Percentiles rank a stretch among this genome's conserved stretches.
phyloP scores from a whole-genome alignment of 2,329 filamentous ascomycete species.

The Hypoxylon sp. region DNA sequence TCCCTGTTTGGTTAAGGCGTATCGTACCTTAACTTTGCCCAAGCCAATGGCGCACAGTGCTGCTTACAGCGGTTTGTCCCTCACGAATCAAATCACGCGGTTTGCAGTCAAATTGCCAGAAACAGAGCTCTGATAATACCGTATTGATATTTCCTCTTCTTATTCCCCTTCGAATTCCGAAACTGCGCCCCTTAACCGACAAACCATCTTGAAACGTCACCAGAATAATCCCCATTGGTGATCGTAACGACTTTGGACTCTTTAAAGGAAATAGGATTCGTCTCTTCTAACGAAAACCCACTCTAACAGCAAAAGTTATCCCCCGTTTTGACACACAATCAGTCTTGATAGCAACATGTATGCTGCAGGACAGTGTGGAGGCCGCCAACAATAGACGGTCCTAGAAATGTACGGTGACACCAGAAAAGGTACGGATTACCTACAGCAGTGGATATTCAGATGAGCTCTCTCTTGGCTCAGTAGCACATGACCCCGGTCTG shows the following conservation, averaged over 20 bases:
- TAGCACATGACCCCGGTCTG: slow-evolving; percentile 39
- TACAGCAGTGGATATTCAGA: slow-evolving; percentile 31
- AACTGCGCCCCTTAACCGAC: slow-evolving; percentile 27
- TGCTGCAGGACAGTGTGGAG: slow-evolving; percentile 40
- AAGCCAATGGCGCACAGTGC: slow-evolving; percentile 26
- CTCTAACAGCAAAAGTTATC: neutral
- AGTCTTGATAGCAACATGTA: neutral
- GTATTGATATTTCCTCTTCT: slow-evolving; percentile 12
- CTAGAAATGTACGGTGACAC: slow-evolving; percentile 25
- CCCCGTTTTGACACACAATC: slow-evolving; percentile 16
- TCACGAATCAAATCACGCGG: slow-evolving; percentile 38
- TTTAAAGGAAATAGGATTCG: neutral
- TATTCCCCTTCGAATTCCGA: slow-evolving; percentile 17
- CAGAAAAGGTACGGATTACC: slow-evolving; percentile 31
- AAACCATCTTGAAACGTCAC: slow-evolving; percentile 36
- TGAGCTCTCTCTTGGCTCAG: slow-evolving; percentile 34
- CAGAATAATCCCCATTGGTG: slow-evolving; percentile 24
- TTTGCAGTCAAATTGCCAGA: slow-evolving; percentile 37
- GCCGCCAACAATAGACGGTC: slow-evolving; percentile 34
- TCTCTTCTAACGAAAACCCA: neutral
- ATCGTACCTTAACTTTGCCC: slow-evolving; percentile 9
- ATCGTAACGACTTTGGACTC: slow-evolving; percentile 16
- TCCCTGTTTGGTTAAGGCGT: slow-evolving; percentile 1
- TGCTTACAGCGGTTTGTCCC: slow-evolving; percentile 16
- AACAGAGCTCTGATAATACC: slow-evolving; percentile 36